These are phyloP conservation scores for Datisca glomerata DNA, from an alignment of 306 rosid species.

Conservation along the genomic window DNA sequence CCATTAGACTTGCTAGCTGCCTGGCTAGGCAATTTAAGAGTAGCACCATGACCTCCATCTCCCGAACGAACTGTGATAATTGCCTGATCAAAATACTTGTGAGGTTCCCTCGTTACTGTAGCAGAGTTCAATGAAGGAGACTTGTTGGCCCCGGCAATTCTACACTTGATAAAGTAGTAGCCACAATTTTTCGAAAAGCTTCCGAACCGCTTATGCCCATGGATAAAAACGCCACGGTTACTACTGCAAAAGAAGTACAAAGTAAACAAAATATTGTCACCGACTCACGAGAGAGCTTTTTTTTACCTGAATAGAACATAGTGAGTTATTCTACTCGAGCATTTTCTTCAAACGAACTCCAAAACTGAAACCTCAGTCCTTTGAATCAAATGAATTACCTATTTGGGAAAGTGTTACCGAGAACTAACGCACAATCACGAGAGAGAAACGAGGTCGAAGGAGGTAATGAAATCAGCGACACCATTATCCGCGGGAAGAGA, in stretches of 20 bases:
- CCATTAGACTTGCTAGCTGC: constrained; percentile 17
- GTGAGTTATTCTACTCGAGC: no score
- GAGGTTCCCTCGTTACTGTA: constrained; percentile 50
- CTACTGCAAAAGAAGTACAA: neutral
- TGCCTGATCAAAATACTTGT: constrained; percentile 79
- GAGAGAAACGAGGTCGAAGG: neutral
- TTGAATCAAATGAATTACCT: constrained; percentile 1
- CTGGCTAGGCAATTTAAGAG: constrained; percentile 35
- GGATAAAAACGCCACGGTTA: neutral
- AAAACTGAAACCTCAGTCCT: no score
- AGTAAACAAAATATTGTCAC: neutral
- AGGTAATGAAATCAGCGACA: neutral
- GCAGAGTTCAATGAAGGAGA: constrained; percentile 17
- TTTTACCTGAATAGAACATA: no score
- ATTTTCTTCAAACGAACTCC: neutral
- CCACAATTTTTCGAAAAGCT: constrained; percentile 2
- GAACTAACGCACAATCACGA: neutral
- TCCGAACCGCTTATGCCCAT: constrained; percentile 6
- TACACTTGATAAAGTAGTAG: constrained; percentile 21
- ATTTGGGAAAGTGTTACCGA: neutral
- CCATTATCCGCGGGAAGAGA: neutral
- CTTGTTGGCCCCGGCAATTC: constrained; percentile 14
- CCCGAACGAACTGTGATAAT: constrained; percentile 74
- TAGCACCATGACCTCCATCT: constrained; percentile 83
- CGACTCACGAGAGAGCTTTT: no score